Evolutionary conservation across 208 protist species (phyloP).

Genomic region (Herpetomonas samuelpessoai): DNA sequence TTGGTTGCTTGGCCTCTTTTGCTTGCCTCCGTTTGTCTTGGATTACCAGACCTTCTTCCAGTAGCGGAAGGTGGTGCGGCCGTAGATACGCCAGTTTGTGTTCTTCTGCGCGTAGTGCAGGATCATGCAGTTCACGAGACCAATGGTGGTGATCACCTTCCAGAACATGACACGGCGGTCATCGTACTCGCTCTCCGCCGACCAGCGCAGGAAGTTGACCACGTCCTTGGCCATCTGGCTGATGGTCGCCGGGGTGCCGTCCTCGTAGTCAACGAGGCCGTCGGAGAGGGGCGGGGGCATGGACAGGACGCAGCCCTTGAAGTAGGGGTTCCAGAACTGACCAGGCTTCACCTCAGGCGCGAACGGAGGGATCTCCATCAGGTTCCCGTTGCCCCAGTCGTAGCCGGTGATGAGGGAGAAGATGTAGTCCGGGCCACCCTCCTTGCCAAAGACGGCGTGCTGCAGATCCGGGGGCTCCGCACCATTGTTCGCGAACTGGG

Average conservation of each 20-base stretch:
- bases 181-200: conserved; percentile 87
- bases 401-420: conserved; percentile 98
- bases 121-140: conserved; percentile 81
- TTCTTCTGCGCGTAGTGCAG: conserved; percentile 88
- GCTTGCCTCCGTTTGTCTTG: no score
- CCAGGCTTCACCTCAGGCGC: conserved; percentile 82
- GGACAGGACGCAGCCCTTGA: conserved; percentile 96
- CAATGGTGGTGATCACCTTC: conserved; percentile 79
- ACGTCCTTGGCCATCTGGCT: conserved; percentile 99
- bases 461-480: conserved; percentile 98
- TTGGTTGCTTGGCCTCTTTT: no score
- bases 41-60: conserved; percentile 91
- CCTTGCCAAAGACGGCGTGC: conserved; percentile 95
- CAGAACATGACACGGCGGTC: conserved; percentile 84
- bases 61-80: conserved; percentile 88
- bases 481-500: conserved; percentile 96
- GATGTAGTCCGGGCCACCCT: conserved; percentile 96
- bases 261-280: conserved; percentile 96
- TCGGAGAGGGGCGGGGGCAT: conserved; percentile 97
- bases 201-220: conserved; percentile 92
- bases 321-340: conserved; percentile 98
- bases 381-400: conserved; percentile 92
- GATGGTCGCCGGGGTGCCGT: conserved; percentile 95
- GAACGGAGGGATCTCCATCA: conserved; percentile 82
- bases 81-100: conserved; percentile 87